phyloP scores from a whole-genome alignment of 148 eudicot species.

The Heliamphora exappendiculata region DNA sequence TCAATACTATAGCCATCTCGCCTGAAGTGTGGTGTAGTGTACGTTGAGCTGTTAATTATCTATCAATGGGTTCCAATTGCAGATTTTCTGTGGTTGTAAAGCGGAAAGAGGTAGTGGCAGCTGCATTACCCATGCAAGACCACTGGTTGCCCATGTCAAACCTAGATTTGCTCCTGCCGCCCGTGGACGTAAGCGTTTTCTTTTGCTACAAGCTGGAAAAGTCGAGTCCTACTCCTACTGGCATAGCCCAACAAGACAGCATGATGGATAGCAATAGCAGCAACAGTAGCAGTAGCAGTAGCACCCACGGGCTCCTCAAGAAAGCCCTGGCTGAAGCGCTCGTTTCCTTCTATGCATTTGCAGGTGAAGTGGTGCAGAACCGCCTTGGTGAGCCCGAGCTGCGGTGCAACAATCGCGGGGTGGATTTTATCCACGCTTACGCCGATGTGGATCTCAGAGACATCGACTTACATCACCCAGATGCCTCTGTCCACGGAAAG shows the following conservation, averaged over 20 bases:
- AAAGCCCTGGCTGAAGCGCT: constrained; percentile 6
- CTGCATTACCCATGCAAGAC: constrained; percentile 8
- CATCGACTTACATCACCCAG: constrained; percentile 1
- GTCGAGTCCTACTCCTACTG: background rate
- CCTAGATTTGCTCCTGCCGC: constrained; percentile 9
- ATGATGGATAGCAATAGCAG: background rate
- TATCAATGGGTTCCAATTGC: background rate
- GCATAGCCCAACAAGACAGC: no score
- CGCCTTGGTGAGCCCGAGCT: constrained; percentile 8
- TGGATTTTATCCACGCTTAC: constrained; percentile 1
- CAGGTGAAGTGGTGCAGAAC: constrained; percentile 7
- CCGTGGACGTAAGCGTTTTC: constrained; percentile 5
- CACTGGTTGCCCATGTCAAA: constrained; percentile 12
- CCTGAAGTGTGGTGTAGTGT: no score
- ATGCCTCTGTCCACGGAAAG: constrained; percentile 5
- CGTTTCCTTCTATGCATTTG: constrained; percentile 1
- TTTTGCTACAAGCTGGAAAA: constrained; percentile 14
- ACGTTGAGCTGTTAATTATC: no score
- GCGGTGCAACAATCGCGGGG: constrained; percentile 7
- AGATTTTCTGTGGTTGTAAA: background rate
- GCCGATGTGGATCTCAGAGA: constrained; percentile 5
- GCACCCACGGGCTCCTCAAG: constrained; percentile 1
- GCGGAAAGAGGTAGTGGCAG: constrained; percentile 7
- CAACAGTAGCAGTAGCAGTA: background rate
- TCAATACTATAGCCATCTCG: no score